Conservation (phyloP, 495 filamentous ascomycete genomes). For the Cudoniella acicularis region DNA sequence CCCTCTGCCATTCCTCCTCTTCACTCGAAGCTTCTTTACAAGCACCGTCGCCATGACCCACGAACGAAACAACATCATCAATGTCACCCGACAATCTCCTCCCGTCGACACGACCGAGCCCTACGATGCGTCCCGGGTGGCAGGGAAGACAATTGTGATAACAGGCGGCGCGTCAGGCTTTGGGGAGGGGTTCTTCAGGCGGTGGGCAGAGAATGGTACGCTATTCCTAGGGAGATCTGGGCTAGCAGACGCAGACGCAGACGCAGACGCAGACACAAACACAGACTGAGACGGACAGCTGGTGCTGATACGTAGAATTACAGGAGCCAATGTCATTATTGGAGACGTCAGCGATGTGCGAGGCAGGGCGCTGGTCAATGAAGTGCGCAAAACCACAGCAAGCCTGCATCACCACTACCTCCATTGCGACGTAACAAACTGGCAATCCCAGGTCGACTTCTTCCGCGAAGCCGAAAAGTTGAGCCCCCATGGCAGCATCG, state of each 20-base stretch:
- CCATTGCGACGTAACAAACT: slow-evolving; percentile 54
- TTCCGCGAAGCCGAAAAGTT: slow-evolving; percentile 51
- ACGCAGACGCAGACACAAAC: too few species aligned
- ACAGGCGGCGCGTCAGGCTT: slow-evolving; percentile 49
- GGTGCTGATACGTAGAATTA: background rate
- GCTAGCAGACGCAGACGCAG: too few species aligned
- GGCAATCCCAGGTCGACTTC: slow-evolving; percentile 56
- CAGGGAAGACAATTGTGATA: slow-evolving; percentile 44
- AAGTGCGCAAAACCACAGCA: slow-evolving; percentile 25
- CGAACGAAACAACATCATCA: slow-evolving; percentile 15
- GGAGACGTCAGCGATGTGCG: slow-evolving; percentile 39
- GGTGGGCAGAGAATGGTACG: slow-evolving; percentile 35
- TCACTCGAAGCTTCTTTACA: background rate
- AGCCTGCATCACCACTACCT: slow-evolving; percentile 45
- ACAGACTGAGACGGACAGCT: too few species aligned
- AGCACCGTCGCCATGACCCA: slow-evolving; percentile 2
- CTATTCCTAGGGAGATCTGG: background rate
- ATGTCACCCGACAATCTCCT: slow-evolving; percentile 23
- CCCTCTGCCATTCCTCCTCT: background rate
- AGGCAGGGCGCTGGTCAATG: slow-evolving; percentile 34
- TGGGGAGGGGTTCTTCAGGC: slow-evolving; percentile 38
- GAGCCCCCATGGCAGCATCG: slow-evolving; percentile 52
- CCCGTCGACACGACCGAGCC: slow-evolving; percentile 34
- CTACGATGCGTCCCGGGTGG: slow-evolving; percentile 32
- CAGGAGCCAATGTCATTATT: slow-evolving; percentile 42